These are phyloP conservation scores for Colletotrichum horii DNA, from an alignment of 2,329 filamentous ascomycete genomes.

Conservation along the genomic window DNA sequence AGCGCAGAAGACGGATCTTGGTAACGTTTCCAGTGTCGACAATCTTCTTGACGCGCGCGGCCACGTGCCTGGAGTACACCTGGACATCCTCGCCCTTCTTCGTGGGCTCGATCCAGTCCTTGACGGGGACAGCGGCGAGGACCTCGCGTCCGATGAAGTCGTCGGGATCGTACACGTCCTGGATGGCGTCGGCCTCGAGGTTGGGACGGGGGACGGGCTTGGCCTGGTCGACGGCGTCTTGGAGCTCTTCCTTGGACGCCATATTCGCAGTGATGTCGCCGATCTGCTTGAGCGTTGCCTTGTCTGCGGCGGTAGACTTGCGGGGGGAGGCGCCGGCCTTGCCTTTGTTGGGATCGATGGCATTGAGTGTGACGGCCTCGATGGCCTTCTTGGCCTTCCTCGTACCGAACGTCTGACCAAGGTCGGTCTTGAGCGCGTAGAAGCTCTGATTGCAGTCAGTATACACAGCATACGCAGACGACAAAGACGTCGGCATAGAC, in stretches of 20 bases:
- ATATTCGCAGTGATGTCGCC: conserved; percentile 67
- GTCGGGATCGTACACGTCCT: conserved; percentile 75
- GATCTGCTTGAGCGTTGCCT: conserved; percentile 69
- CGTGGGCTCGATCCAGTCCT: conserved; percentile 76
- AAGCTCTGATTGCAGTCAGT: conserved; percentile 48
- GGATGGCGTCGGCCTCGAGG: conserved; percentile 66
- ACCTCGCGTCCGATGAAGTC: conserved; percentile 71
- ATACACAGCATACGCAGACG: neutral
- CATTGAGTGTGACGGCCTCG: conserved; percentile 71
- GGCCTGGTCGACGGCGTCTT: conserved; percentile 66
- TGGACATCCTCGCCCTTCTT: conserved; percentile 62
- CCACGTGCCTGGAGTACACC: conserved; percentile 68
- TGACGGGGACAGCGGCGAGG: conserved; percentile 70
- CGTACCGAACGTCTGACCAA: conserved; percentile 82
- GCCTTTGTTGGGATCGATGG: conserved; percentile 57
- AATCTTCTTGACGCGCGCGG: conserved; percentile 61
- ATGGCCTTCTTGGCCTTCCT: conserved; percentile 86
- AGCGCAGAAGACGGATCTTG: conserved; percentile 64
- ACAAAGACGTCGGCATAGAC: neutral
- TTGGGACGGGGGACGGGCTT: conserved; percentile 79
- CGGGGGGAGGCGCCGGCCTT: conserved; percentile 37
- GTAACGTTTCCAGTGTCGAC: conserved; percentile 46
- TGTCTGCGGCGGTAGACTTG: conserved; percentile 60
- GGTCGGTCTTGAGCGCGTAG: conserved; percentile 67
- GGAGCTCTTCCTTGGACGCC: conserved; percentile 69